Base-by-base conservation (phyloP, 148 eudicot genomes). In the Cornus florida region DNA sequence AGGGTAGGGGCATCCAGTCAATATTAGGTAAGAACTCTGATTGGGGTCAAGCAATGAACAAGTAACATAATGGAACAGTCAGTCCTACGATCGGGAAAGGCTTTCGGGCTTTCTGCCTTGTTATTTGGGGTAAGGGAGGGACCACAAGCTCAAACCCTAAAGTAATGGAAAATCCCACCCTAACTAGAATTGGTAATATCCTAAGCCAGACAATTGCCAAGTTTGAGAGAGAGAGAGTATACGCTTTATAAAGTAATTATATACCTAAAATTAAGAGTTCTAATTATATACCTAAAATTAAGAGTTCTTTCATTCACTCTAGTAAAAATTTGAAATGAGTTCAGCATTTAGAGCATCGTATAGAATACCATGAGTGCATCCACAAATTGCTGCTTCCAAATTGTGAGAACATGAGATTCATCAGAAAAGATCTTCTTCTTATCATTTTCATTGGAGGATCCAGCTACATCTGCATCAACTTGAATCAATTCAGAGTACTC, bases 331-430 rank as follows among this genome's bases (percentile, higher is more conserved):
- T 46, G 33, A 17, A 69, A 60, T 28, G 72, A 50, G 53, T 35
- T 80, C 46, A 71, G 35, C 69, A 41, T 74, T 60, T 28, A 19
- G 39, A 14, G 23, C 41, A 43, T 43, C 38, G 83, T 71, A 69
- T 60, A 24, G 22, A 77, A 72, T 91, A 95, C 98, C 97, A 10
- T 84, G 76, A 95, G 31, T 4, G 91, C 94, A 83, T 95, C 94
- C 79, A 89, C 79, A 81, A 90, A 93, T 81, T 93, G 98, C 75
- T 87, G 83, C 86, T 87, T 89, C 98, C 98, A 95, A 74, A 89
- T 77, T 70, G 84, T 82, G 79, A 88, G 68, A 56, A 89, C 31
- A 72, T 66, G 68, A 46, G 79, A 22, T 82, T 81, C 80, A 72
- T 80, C 81, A 11, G 62, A 70, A 53, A 41, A 64, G 11, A 20